Evolutionary conservation across 306 rosid genomes (phyloP).

Genomic region (Castanea mollissima): DNA sequence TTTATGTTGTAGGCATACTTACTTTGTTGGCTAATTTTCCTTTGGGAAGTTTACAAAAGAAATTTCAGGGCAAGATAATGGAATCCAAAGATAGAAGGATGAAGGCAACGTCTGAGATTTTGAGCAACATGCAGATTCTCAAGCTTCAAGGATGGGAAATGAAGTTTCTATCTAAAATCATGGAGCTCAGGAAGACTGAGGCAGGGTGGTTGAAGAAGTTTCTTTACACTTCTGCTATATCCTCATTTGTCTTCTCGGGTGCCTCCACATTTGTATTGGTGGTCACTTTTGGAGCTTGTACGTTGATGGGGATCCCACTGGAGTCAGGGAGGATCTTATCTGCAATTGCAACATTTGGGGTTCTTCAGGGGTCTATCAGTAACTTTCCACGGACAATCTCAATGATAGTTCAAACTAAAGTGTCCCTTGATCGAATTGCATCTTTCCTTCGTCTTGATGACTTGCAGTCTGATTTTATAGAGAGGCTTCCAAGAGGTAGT

Average conservation of each 20-base stretch:
- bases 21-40: conserved; percentile 14
- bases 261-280: conserved; percentile 15
- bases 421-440: conserved; percentile 3
- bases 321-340: conserved; percentile 18
- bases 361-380: conserved; percentile 5
- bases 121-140: conserved; percentile 22
- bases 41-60: conserved; percentile 9
- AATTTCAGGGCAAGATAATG: conserved; percentile 17
- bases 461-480: not conserved
- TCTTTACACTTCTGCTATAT: not conserved
- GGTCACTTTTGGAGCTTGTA: conserved; percentile 19
- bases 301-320: conserved; percentile 7
- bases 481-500: not conserved
- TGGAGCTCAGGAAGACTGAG: not conserved
- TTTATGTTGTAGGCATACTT: not conserved
- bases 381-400: not conserved
- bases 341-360: conserved; percentile 8
- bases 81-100: conserved; percentile 18
- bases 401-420: conserved; percentile 8
- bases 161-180: conserved; percentile 14
- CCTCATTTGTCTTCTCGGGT: conserved; percentile 6
- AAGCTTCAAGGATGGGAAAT: conserved; percentile 29
- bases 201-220: conserved; percentile 12
- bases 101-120: conserved; percentile 21
- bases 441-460: not conserved